These are phyloP conservation scores for Ophiostoma perfectum DNA, from an alignment of 2,329 filamentous ascomycete genomes.

Conservation along the genomic window DNA sequence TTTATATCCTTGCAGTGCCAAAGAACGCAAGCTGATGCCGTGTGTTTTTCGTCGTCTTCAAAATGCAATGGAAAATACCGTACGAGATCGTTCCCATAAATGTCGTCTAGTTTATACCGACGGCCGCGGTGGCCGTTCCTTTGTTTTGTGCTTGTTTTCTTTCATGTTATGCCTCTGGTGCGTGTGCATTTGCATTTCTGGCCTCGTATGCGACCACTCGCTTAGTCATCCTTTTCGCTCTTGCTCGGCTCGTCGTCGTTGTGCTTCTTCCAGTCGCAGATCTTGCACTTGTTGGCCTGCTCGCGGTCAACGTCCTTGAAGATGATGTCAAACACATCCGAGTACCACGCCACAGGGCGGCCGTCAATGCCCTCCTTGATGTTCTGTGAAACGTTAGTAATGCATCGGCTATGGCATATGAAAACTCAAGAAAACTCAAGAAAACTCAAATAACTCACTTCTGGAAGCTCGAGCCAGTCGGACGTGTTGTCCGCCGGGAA, in stretches of 20 bases:
- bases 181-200: background rate
- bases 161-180: slow-evolving; percentile 23
- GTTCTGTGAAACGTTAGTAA: slow-evolving; percentile 55
- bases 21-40: background rate
- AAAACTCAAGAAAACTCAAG: background rate
- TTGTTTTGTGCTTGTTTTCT: background rate
- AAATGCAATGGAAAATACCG: background rate
- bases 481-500: slow-evolving; percentile 94
- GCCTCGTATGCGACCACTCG: background rate
- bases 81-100: background rate
- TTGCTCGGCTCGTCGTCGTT: slow-evolving; percentile 42
- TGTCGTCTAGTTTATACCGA: slow-evolving; percentile 6
- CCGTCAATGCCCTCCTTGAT: slow-evolving; percentile 96
- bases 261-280: slow-evolving; percentile 49
- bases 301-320: slow-evolving; percentile 75
- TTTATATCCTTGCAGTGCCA: background rate
- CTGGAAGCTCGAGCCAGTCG: slow-evolving; percentile 94
- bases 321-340: slow-evolving; percentile 84
- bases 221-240: slow-evolving; percentile 42
- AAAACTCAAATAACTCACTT: slow-evolving; percentile 57
- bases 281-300: slow-evolving; percentile 68
- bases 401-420: background rate
- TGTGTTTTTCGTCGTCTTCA: background rate
- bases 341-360: slow-evolving; percentile 87
- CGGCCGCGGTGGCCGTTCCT: background rate